Conservation (phyloP, 352 stramenopile genomes). For the Globisporangium iwayamae region DNA sequence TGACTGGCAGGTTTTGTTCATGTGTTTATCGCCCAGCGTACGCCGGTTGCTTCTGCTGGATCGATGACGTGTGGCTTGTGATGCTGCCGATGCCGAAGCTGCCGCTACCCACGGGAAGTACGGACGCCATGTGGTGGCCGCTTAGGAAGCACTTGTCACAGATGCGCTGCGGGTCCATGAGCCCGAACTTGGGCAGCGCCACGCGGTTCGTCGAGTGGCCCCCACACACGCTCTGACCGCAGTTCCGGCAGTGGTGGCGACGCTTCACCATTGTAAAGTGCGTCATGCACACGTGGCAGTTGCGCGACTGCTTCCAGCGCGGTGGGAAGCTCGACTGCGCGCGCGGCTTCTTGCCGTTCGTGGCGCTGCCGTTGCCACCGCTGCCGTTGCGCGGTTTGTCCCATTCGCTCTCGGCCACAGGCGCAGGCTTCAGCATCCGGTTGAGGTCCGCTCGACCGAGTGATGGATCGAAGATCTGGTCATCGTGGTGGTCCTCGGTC, state of each 20-base stretch:
- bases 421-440: slow-evolving; percentile 3
- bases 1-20: background rate
- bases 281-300: slow-evolving; percentile 63
- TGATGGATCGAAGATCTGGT: slow-evolving; percentile 20
- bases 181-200: slow-evolving; percentile 65
- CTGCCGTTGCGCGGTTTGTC: background rate
- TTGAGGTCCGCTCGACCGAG: slow-evolving; percentile 4
- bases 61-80: slow-evolving; percentile 26
- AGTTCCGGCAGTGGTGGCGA: slow-evolving; percentile 83
- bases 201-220: slow-evolving; percentile 79
- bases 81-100: slow-evolving; percentile 33
- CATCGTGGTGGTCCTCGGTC: slow-evolving; percentile 43
- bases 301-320: slow-evolving; percentile 71
- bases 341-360: slow-evolving; percentile 18
- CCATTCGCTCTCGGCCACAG: slow-evolving; percentile 10
- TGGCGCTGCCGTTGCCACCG: background rate
- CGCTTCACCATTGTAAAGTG: slow-evolving; percentile 60
- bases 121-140: slow-evolving; percentile 50
- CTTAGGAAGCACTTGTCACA: slow-evolving; percentile 80
- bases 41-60: slow-evolving; percentile 24
- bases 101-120: slow-evolving; percentile 27
- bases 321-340: slow-evolving; percentile 59
- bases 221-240: slow-evolving; percentile 68
- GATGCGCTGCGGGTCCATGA: slow-evolving; percentile 68
- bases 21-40: slow-evolving; percentile 7